Conservation (phyloP, 495 filamentous ascomycete species). For the Trichoderma reesei region DNA sequence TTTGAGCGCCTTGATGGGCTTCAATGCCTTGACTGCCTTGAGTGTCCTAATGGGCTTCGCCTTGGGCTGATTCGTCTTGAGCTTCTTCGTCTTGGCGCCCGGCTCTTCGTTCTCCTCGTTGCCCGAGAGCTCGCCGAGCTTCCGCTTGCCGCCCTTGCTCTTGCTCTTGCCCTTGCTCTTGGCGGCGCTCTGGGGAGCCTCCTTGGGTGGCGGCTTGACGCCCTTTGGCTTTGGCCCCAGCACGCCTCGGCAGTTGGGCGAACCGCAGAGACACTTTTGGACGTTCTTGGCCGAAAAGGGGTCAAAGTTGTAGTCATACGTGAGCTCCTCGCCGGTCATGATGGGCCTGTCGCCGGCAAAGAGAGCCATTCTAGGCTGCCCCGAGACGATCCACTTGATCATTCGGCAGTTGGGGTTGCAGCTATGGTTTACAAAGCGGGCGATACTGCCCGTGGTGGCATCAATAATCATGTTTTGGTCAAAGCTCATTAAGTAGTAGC, state of each 20-base stretch:
- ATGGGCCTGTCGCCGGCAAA: conserved; percentile 87
- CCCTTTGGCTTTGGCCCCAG: conserved; percentile 64
- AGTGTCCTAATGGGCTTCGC: conserved; percentile 13
- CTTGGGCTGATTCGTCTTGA: neutral
- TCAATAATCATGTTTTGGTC: conserved; percentile 99
- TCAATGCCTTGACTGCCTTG: conserved; percentile 11
- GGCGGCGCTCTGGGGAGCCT: conserved; percentile 18
- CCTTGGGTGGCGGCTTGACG: conserved; percentile 34
- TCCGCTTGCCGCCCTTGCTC: conserved; percentile 24
- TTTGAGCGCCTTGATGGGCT: conserved; percentile 13
- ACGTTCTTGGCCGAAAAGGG: conserved; percentile 75
- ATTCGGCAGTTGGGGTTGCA: conserved; percentile 96
- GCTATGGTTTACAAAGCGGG: conserved; percentile 95
- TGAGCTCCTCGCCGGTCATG: conserved; percentile 89
- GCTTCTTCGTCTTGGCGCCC: conserved; percentile 20
- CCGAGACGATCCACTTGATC: conserved; percentile 94
- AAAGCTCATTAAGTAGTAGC: conserved; percentile 96
- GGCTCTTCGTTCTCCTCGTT: conserved; percentile 30
- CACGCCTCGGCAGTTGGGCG: conserved; percentile 64
- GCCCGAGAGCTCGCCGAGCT: conserved; percentile 30
- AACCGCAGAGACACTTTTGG: conserved; percentile 74
- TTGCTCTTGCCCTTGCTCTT: neutral
- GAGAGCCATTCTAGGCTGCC: conserved; percentile 91
- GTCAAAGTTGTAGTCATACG: conserved; percentile 99
- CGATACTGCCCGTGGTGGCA: conserved; percentile 88